phyloP scores from a whole-genome alignment of 1,284 basidiomycete species.

The Heterobasidion parviporum region DNA sequence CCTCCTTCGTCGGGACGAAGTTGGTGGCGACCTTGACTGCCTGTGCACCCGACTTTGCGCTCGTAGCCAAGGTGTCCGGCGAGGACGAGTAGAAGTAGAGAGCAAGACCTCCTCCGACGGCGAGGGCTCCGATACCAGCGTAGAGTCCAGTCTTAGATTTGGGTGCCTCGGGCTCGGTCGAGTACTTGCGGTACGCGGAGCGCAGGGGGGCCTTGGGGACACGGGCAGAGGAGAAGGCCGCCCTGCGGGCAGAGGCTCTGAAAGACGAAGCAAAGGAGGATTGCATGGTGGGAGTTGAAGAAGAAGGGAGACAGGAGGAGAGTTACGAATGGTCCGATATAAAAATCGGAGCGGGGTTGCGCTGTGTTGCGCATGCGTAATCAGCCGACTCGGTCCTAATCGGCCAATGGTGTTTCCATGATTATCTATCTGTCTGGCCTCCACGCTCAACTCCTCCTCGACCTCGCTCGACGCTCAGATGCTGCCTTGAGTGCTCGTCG shows the following conservation, averaged over 20 bases:
- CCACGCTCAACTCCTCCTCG: neutral
- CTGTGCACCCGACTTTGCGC: constrained; percentile 52
- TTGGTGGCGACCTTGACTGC: constrained; percentile 52
- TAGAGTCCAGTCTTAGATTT: constrained; percentile 46
- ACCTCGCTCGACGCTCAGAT: neutral
- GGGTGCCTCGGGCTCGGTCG: constrained; percentile 40
- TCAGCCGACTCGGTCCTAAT: neutral
- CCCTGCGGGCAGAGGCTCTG: constrained; percentile 37
- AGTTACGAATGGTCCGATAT: neutral
- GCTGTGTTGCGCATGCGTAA: neutral
- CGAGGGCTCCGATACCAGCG: constrained; percentile 42
- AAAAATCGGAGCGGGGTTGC: neutral
- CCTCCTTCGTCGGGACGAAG: constrained; percentile 64
- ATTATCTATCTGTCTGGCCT: neutral
- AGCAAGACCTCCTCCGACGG: constrained; percentile 35
- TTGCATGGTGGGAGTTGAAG: constrained; percentile 25
- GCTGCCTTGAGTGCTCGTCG: neutral
- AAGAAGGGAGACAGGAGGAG: neutral
- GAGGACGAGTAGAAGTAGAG: constrained; percentile 43
- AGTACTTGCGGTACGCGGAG: constrained; percentile 44
- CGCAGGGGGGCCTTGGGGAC: constrained; percentile 17
- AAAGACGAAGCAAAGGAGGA: constrained; percentile 32
- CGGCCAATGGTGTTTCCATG: neutral
- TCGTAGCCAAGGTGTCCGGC: constrained; percentile 38
- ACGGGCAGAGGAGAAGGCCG: constrained; percentile 28